These are phyloP conservation scores for Tagetes erecta DNA, from an alignment of 129 eudicot species.

Conservation along the genomic window DNA sequence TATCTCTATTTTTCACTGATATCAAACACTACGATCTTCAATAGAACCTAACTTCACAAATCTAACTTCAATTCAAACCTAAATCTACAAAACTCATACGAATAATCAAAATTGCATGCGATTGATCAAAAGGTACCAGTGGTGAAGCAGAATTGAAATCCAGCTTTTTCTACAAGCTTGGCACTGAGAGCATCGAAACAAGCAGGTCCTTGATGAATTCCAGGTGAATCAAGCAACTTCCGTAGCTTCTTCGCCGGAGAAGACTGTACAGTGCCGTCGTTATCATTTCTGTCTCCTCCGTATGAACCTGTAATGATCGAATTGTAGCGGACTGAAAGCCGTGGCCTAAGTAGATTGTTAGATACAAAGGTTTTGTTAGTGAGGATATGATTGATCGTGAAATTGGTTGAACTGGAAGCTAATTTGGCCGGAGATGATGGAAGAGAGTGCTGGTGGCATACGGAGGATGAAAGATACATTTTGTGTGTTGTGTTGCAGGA, in stretches of 20 bases:
- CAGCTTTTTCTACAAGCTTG: constrained; percentile 75
- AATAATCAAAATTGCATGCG: neutral
- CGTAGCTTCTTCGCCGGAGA: constrained; percentile 62
- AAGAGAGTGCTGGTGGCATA: constrained; percentile 22
- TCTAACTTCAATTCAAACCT: constrained; percentile 2
- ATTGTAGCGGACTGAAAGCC: constrained; percentile 17
- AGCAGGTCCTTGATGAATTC: constrained; percentile 93
- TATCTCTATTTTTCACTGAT: neutral
- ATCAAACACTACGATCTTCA: neutral
- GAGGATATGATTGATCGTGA: neutral
- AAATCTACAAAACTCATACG: neutral
- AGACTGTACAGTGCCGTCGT: constrained; percentile 9
- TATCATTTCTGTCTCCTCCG: constrained; percentile 29
- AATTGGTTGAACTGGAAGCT: constrained; percentile 7
- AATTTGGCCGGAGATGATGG: constrained; percentile 29
- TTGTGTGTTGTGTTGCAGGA: neutral
- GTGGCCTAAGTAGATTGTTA: constrained; percentile 12
- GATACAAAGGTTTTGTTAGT: neutral
- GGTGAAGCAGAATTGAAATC: constrained; percentile 81
- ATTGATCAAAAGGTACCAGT: constrained; percentile 48
- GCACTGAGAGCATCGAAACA: constrained; percentile 92
- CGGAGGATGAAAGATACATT: constrained; percentile 24
- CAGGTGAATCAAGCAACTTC: constrained; percentile 69
- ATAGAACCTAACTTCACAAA: neutral
- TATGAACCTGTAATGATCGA: constrained; percentile 22